Evolutionary conservation across 306 rosid species (phyloP).

Genomic region (Cicer cuneatum): DNA sequence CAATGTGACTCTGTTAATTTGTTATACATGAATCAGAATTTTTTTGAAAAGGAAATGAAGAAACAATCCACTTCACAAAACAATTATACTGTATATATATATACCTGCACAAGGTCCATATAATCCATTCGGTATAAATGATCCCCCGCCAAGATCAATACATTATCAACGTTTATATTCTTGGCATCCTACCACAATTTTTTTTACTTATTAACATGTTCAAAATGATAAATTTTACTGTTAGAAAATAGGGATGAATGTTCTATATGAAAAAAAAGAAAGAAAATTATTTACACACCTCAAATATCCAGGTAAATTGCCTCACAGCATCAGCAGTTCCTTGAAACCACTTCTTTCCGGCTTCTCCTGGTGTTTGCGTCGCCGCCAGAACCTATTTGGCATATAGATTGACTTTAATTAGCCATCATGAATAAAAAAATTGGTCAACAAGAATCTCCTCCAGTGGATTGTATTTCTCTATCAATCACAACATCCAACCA

Average conservation of each 20-base stretch:
- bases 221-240: not conserved
- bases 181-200: constrained; percentile 73
- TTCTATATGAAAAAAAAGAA: not conserved
- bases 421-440: constrained; percentile 35
- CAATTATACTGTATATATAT: not conserved
- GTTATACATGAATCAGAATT: constrained; percentile 43
- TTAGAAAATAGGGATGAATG: not conserved
- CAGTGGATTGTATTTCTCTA: constrained; percentile 27
- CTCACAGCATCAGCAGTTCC: constrained; percentile 99
- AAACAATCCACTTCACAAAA: not conserved
- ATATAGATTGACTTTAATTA: constrained; percentile 36
- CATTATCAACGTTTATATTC: constrained; percentile 70
- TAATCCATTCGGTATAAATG: constrained; percentile 97
- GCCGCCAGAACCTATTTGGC: constrained; percentile 90
- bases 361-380: constrained; percentile 91
- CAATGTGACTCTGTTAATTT: constrained; percentile 73
- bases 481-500: constrained; percentile 38
- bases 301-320: constrained; percentile 92
- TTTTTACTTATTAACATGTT: constrained; percentile 13
- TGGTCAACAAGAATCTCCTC: constrained; percentile 19
- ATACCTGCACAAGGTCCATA: constrained; percentile 86
- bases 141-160: constrained; percentile 89
- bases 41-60: constrained; percentile 3
- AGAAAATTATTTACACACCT: constrained; percentile 56
- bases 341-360: constrained; percentile 94